Evolutionary conservation across 2,329 filamentous ascomycete species (phyloP).

Genomic region (Arthroderma sp.): DNA sequence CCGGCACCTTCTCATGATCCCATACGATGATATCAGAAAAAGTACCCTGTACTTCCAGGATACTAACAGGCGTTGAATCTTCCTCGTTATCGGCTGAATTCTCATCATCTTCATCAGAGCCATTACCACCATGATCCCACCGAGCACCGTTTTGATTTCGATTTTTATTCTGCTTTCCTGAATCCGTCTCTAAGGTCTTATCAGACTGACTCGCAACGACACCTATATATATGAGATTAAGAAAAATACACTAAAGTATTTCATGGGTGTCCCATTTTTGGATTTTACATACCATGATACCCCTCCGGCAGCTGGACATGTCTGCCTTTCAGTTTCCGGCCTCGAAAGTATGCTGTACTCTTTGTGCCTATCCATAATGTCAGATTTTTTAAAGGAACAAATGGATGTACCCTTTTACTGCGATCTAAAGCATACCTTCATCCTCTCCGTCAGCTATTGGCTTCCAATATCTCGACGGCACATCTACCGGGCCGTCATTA

Average conservation of each 20-base stretch:
- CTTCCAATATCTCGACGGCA: constrained; percentile 56
- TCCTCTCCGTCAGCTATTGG: constrained; percentile 39
- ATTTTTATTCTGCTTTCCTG: constrained; percentile 1
- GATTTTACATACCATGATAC: constrained; percentile 42
- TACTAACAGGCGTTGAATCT: constrained; percentile 39
- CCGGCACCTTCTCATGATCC: constrained; percentile 59
- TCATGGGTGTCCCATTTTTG: not conserved
- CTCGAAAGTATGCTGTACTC: constrained; percentile 57
- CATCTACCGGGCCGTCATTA: constrained; percentile 58
- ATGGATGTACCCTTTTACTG: no score
- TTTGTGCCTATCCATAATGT: not conserved
- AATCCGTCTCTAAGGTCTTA: constrained; percentile 15
- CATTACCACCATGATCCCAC: not conserved
- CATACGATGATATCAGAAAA: constrained; percentile 74
- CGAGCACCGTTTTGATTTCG: not conserved
- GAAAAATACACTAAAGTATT: no score
- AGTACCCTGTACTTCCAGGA: constrained; percentile 47
- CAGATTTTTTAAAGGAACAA: no score
- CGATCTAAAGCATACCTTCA: constrained; percentile 9
- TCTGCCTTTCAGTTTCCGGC: constrained; percentile 62
- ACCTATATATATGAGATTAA: constrained; percentile 28
- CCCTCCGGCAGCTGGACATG: constrained; percentile 53
- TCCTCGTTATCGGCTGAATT: constrained; percentile 34
- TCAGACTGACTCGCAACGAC: constrained; percentile 43
- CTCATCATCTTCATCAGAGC: constrained; percentile 12